phyloP scores from a whole-genome alignment of 768 basidiomycete species.

The Amyloporia xantha region DNA sequence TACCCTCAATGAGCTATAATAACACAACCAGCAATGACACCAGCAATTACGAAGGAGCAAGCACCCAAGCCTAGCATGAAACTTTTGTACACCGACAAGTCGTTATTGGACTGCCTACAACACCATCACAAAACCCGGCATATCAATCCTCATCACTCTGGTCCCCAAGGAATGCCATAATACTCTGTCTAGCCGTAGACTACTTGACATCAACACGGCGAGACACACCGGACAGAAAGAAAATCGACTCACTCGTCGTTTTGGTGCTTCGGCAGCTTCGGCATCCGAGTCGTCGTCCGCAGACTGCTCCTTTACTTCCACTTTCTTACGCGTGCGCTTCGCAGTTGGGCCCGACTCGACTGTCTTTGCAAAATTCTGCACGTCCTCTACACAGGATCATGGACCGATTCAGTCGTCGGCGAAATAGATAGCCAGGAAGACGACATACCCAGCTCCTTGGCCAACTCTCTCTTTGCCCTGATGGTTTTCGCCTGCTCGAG shows the following conservation, averaged over 20 bases:
- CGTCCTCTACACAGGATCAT: conserved; percentile 50
- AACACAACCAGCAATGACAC: too few species aligned
- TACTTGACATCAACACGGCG: conserved; percentile 10
- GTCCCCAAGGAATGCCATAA: conserved; percentile 65
- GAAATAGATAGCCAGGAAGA: neutral
- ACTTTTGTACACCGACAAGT: too few species aligned
- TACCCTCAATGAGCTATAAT: too few species aligned
- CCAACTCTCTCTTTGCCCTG: conserved; percentile 66
- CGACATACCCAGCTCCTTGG: conserved; percentile 62
- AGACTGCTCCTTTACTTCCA: conserved; percentile 25
- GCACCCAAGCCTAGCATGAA: too few species aligned
- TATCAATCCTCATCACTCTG: conserved; percentile 63
- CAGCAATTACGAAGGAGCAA: too few species aligned
- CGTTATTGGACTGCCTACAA: too few species aligned
- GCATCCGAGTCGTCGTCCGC: conserved; percentile 26
- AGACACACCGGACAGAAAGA: neutral
- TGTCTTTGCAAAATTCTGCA: conserved; percentile 58
- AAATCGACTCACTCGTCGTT: conserved; percentile 27
- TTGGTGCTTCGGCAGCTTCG: conserved; percentile 3
- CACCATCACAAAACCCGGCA: too few species aligned
- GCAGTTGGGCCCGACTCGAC: conserved; percentile 30
- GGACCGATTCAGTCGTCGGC: neutral
- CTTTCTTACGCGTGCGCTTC: conserved; percentile 18
- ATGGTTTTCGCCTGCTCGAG: conserved; percentile 78
- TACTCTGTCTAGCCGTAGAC: conserved; percentile 48